Evolutionary conservation across 2,329 filamentous ascomycete genomes (phyloP).

Genomic region (Claviceps quebecensis): DNA sequence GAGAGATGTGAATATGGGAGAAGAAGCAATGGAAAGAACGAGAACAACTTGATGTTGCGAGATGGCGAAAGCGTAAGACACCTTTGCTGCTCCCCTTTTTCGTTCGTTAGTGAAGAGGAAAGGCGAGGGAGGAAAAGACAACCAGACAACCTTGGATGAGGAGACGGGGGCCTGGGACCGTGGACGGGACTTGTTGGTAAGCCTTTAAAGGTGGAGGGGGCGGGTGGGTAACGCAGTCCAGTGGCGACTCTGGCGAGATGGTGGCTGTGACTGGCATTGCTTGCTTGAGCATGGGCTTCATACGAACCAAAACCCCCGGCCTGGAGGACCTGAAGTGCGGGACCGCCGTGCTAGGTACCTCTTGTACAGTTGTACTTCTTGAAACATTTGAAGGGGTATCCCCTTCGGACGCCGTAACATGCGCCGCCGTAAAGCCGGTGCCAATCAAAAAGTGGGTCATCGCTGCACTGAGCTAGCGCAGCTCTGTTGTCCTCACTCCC

Average conservation of each 20-base stretch:
- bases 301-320: neutral
- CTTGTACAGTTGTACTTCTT: no score
- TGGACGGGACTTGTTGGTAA: neutral
- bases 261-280: constrained; percentile 1
- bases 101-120: neutral
- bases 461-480: no score
- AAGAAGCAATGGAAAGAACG: constrained; percentile 7
- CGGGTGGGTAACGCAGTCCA: neutral
- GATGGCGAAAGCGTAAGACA: constrained; percentile 1
- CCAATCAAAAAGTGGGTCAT: no score
- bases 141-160: neutral
- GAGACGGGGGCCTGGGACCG: neutral
- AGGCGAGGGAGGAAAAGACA: neutral
- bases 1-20: constrained; percentile 8
- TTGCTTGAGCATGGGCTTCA: neutral
- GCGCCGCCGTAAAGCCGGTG: no score
- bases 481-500: no score
- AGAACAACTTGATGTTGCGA: constrained; percentile 7
- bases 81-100: neutral
- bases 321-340: neutral
- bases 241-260: neutral
- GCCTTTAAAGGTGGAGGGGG: neutral
- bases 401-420: no score
- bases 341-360: neutral
- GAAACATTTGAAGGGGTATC: no score